Evolutionary conservation across 805 yeast species (phyloP), one percentile per base, ranked within the genome.

Genomic region (Priceomyces haplophilus): DNA sequence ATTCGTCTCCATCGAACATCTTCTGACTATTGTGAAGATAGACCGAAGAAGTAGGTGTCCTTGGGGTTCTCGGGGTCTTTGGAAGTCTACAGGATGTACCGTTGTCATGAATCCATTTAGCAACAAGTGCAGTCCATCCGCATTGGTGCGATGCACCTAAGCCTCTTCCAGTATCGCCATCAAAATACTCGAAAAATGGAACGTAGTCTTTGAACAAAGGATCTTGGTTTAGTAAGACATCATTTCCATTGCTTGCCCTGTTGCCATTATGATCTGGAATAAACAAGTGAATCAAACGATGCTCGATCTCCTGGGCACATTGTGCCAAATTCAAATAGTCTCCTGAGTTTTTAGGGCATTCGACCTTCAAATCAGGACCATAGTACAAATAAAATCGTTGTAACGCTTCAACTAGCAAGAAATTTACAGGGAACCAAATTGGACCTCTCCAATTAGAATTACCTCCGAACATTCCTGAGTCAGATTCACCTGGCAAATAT

Each of bases 381-480:
- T 88, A 89, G 69, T 88, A 89, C 56, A 89, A 69, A 62, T 83
- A 88, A 62, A 88, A 88, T 54, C 96, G 75, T 64, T 89, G 93
- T 53, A 89, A 70, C 0, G 96, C 80, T 67, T 89, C 97, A 44
- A 89, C 87, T 31, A 89, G 68, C 47, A 89, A 69, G 62, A 89
- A 89, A 56, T 85, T 89, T 10, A 87, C 87, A 16, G 97, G 96
- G 73, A 89, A 88, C 97, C 97, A 89, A 52, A 89, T 88, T 12
- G 97, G 97, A 2, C 97, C 97, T 62, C 97, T 77, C 97, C 97
- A 89, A 65, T 89, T 89, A 17, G 96, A 88, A 62, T 89, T 89
- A 45, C 97, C 97, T 39, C 97, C 97, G 74, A 89, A 89, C 79
- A 90, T 78, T 4, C 96, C 96, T 4, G 95, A 83, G 58, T 88